Percentiles rank a stretch among this genome's conserved stretches.
phyloP scores from a whole-genome alignment of 176 grass and related monocot species.

The Eleusine indica region DNA sequence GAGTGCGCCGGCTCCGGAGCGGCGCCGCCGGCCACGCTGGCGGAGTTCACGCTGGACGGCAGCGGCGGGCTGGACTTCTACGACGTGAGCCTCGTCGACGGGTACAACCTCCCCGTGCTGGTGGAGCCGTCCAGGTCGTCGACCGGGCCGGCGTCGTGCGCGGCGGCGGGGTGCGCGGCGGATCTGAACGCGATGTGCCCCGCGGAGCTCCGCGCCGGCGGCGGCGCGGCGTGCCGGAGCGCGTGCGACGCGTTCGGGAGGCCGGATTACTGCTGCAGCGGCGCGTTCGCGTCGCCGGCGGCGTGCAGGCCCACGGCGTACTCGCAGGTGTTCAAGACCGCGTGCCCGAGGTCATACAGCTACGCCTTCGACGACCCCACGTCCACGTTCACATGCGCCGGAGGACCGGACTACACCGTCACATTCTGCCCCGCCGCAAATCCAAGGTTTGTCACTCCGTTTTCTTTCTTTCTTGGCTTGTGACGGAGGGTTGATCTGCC shows the following conservation, averaged over 20 bases:
- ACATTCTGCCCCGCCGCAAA: constrained; percentile 80
- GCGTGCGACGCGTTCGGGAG: constrained; percentile 86
- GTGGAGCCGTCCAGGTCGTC: constrained; percentile 46
- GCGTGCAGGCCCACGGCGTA: constrained; percentile 74
- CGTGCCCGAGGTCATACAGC: constrained; percentile 95
- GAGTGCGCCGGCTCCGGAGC: constrained; percentile 80
- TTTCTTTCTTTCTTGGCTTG: constrained; percentile 16
- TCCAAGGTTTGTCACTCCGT: constrained; percentile 45
- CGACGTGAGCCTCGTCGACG: constrained; percentile 88
- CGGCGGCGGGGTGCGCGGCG: constrained; percentile 70
- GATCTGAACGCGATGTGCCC: constrained; percentile 89
- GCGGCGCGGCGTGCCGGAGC: constrained; percentile 77
- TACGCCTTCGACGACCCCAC: constrained; percentile 96
- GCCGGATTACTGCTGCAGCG: constrained; percentile 87
- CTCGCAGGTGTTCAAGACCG: constrained; percentile 86
- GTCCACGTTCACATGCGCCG: constrained; percentile 86
- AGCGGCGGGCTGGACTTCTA: constrained; percentile 69
- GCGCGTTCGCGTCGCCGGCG: constrained; percentile 63
- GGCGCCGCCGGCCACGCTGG: constrained; percentile 75
- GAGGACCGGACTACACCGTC: constrained; percentile 68
- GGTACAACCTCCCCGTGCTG: constrained; percentile 80
- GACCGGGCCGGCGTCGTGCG: constrained; percentile 41
- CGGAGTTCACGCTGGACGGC: constrained; percentile 89
- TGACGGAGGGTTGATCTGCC: constrained; percentile 21
- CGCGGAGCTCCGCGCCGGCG: constrained; percentile 56